Evolutionary conservation across 768 basidiomycete species (phyloP).

Genomic region (Basidioascus undulatus): DNA sequence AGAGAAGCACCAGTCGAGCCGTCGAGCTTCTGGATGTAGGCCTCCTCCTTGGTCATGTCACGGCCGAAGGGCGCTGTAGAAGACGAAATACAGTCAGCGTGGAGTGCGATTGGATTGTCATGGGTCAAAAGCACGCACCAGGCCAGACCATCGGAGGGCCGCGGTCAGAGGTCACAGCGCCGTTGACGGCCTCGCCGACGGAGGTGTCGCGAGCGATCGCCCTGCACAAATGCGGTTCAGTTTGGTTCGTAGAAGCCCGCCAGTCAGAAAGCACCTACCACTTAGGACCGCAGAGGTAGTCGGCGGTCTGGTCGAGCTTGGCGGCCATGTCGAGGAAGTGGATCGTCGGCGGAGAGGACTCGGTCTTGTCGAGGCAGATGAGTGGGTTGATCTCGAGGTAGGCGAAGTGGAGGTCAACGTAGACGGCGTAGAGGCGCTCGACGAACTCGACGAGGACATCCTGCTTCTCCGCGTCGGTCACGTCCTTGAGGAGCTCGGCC

Average conservation of each 20-base stretch:
- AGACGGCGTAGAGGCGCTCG: slow-evolving; percentile 81
- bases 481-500: slow-evolving; percentile 50
- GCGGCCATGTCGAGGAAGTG: slow-evolving; percentile 99
- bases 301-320: slow-evolving; percentile 96
- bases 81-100: slow-evolving; percentile 19
- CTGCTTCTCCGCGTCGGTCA: slow-evolving; percentile 53
- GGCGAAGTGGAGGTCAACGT: slow-evolving; percentile 96
- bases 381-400: slow-evolving; percentile 99
- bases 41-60: slow-evolving; percentile 92
- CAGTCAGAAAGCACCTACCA: no score
- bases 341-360: slow-evolving; percentile 46
- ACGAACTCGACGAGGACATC: slow-evolving; percentile 88
- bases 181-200: slow-evolving; percentile 33
- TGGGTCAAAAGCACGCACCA: slow-evolving; percentile 3
- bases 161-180: slow-evolving; percentile 55
- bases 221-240: no score
- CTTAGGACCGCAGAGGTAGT: slow-evolving; percentile 91
- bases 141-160: slow-evolving; percentile 77
- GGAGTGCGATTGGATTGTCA: background rate
- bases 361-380: slow-evolving; percentile 63
- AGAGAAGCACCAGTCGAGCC: slow-evolving; percentile 91
- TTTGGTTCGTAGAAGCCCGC: no score
- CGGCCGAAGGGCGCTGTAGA: slow-evolving; percentile 93
- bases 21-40: slow-evolving; percentile 96
- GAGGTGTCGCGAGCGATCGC: slow-evolving; percentile 79